Base-by-base conservation (phyloP, 129 eudicot genomes). In the Apium graveolens region DNA sequence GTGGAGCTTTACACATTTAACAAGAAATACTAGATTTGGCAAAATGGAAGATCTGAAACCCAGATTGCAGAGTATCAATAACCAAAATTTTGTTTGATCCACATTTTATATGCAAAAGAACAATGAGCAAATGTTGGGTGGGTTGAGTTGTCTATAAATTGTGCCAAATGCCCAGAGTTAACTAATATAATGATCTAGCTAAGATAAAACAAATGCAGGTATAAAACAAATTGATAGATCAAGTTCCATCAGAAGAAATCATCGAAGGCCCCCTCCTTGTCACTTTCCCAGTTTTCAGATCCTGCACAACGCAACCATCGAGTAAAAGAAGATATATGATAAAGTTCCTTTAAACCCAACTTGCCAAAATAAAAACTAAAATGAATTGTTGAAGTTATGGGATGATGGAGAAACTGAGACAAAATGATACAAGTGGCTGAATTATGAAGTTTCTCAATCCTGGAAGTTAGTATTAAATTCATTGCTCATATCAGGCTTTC, bases 291-390 rank as follows among this genome's bases (percentile, higher is more conserved):
- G 91, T 91, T 88, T 90, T 82, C 93, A 82, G 90, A 81, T 88
- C 97, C 98, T 94, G 97, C 97, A 94, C 89, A 91, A 88, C 75
- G 87, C 92, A 93, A 89, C 86, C 94, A 93, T 81, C 87, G 78
- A 86, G 82, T 84, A 83, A 85, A 86, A 82, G 82, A 82, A 84
- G 32, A 82, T 82, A 84, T 85, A 93, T 86, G 86, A 82, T 70
- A 78, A 76, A 65, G 85, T 86, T 85, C 85, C 81, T 84, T 80
- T 77, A 12, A 75, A 72, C 27, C 26, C 65, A 76, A 48, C 76
- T 48, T 70, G 71, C 34, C 72, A 70, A 72, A 72, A 41, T 75
- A 85, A 86, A 84, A 84, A 82, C 68, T 37, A 73, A 79, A 73
- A 85, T 55, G 77, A 70, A 72, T 49, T 76, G 63, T 43, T 51